Evolutionary conservation across 2,329 filamentous ascomycete genomes (phyloP).

Genomic region (Colletotrichum theobromicola): DNA sequence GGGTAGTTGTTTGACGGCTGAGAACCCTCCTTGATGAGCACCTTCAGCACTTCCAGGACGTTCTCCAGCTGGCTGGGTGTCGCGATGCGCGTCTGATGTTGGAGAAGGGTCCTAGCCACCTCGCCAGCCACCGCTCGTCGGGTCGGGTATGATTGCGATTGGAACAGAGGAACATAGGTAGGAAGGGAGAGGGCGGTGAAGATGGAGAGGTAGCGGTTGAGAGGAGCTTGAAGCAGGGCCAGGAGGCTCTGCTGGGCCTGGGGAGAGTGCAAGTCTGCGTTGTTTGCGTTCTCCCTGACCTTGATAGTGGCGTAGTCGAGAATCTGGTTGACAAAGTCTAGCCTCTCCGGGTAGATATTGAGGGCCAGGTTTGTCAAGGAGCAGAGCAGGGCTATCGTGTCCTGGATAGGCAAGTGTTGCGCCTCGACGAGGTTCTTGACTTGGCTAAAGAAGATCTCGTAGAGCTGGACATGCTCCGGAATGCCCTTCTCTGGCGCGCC

Average conservation of each 20-base stretch:
- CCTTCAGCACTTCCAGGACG: slow-evolving; percentile 85
- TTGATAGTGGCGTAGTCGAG: slow-evolving; percentile 87
- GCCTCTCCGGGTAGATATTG: slow-evolving; percentile 90
- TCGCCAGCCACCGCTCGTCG: slow-evolving; percentile 89
- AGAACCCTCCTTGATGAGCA: slow-evolving; percentile 91
- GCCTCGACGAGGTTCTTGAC: slow-evolving; percentile 92
- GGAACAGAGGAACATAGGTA: slow-evolving; percentile 87
- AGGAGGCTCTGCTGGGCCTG: slow-evolving; percentile 88
- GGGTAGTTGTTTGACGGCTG: slow-evolving; percentile 86
- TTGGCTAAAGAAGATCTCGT: slow-evolving; percentile 97
- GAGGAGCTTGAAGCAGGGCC: slow-evolving; percentile 86
- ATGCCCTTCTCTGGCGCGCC: slow-evolving; percentile 55
- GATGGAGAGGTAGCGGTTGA: slow-evolving; percentile 88
- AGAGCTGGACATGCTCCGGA: slow-evolving; percentile 82
- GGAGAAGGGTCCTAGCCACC: slow-evolving; percentile 81
- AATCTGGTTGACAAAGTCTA: slow-evolving; percentile 96
- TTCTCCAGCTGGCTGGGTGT: slow-evolving; percentile 84
- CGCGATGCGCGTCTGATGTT: slow-evolving; percentile 80
- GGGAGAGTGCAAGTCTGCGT: slow-evolving; percentile 90
- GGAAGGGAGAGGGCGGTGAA: slow-evolving; percentile 96
- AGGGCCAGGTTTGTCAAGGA: slow-evolving; percentile 92
- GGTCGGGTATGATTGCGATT: slow-evolving; percentile 92
- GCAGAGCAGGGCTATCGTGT: slow-evolving; percentile 92
- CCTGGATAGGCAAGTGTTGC: slow-evolving; percentile 89
- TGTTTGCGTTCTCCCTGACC: slow-evolving; percentile 87